These are phyloP conservation scores for Termitomyces titanicus DNA, from an alignment of 768 basidiomycete species.

Conservation along the genomic window DNA sequence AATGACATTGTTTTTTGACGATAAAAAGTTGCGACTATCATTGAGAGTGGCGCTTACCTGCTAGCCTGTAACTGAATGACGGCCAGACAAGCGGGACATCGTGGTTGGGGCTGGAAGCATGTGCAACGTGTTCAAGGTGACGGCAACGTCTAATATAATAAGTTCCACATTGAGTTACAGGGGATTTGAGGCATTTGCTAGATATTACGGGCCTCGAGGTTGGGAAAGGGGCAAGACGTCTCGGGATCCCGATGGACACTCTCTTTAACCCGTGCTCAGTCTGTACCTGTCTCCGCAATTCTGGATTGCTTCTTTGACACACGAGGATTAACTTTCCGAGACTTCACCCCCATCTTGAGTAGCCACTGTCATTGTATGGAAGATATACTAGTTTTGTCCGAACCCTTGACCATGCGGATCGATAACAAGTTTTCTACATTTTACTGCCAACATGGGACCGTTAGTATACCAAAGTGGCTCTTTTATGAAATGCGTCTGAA, in stretches of 20 bases:
- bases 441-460: background rate
- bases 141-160: conserved; percentile 3
- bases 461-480: background rate
- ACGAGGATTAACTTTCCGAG: conserved; percentile 8
- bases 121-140: conserved; percentile 12
- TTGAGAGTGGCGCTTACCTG: no score
- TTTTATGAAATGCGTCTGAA: background rate
- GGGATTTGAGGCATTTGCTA: conserved; percentile 3
- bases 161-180: background rate
- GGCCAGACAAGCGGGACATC: background rate
- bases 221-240: background rate
- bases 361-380: conserved; percentile 1
- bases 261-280: conserved; percentile 4
- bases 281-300: background rate
- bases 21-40: background rate
- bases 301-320: conserved; percentile 6
- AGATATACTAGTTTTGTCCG: conserved; percentile 10
- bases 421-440: conserved; percentile 4
- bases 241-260: conserved; percentile 5
- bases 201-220: background rate
- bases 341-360: background rate
- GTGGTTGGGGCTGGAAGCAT: background rate
- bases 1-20: conserved; percentile 5
- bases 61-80: no score
- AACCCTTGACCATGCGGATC: conserved; percentile 7